These are phyloP conservation scores for Neurospora sp. DNA, from an alignment of 495 filamentous ascomycete genomes.

Conservation along the genomic window DNA sequence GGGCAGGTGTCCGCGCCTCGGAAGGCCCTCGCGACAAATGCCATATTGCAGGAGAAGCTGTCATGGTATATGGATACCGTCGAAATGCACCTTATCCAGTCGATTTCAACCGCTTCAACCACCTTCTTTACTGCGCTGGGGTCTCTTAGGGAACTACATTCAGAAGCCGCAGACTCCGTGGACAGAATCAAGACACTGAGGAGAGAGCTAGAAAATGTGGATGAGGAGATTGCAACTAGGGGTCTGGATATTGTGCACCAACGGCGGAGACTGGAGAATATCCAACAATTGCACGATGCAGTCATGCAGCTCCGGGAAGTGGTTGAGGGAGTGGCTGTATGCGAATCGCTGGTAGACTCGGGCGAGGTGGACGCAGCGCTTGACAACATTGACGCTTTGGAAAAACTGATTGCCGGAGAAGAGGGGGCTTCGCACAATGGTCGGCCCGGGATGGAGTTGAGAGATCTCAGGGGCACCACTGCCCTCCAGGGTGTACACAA, in stretches of 20 bases:
- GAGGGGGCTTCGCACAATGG: slow-evolving; percentile 20
- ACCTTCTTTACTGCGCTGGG: slow-evolving; percentile 96
- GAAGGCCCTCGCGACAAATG: slow-evolving; percentile 90
- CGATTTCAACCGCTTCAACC: slow-evolving; percentile 86
- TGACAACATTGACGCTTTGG: slow-evolving; percentile 62
- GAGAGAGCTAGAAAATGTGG: slow-evolving; percentile 67
- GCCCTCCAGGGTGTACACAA: slow-evolving; percentile 71
- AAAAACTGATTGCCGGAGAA: slow-evolving; percentile 68
- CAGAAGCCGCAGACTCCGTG: slow-evolving; percentile 87
- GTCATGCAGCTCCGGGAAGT: slow-evolving; percentile 74
- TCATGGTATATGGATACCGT: slow-evolving; percentile 99
- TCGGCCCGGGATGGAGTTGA: slow-evolving; percentile 23
- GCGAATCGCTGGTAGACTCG: slow-evolving; percentile 70
- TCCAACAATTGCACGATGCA: slow-evolving; percentile 70
- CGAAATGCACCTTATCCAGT: slow-evolving; percentile 92
- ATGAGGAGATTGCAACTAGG: slow-evolving; percentile 77
- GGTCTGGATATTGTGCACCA: slow-evolving; percentile 81
- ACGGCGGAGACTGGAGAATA: slow-evolving; percentile 70
- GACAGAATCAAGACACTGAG: slow-evolving; percentile 73
- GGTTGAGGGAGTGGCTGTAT: slow-evolving; percentile 62
- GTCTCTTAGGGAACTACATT: slow-evolving; percentile 79
- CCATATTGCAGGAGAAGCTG: slow-evolving; percentile 96
- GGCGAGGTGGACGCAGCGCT: slow-evolving; percentile 75
- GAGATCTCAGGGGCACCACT: slow-evolving; percentile 68
- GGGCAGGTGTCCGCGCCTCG: slow-evolving; percentile 55